Evolutionary conservation across 2,329 filamentous ascomycete species (phyloP).

Genomic region (Diatrype stigma): DNA sequence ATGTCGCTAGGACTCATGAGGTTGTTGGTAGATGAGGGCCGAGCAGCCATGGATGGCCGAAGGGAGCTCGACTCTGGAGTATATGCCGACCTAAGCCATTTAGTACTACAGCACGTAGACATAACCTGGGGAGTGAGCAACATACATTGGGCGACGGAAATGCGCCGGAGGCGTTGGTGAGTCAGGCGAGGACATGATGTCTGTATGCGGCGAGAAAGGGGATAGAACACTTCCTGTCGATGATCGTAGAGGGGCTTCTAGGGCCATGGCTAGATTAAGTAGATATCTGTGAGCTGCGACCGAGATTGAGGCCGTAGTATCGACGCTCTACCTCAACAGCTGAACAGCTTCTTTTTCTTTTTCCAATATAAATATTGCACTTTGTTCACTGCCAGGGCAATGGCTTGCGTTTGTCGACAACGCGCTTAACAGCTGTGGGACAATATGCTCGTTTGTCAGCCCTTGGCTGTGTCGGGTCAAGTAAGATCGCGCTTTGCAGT

Average conservation of each 20-base stretch:
- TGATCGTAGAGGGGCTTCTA: conserved; percentile 59
- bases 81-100: conserved; percentile 30
- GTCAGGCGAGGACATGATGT: conserved; percentile 52
- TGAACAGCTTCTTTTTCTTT: conserved; percentile 13
- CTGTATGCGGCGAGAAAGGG: conserved; percentile 47
- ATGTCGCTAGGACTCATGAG: conserved; percentile 62
- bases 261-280: conserved; percentile 44
- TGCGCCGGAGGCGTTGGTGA: conserved; percentile 45
- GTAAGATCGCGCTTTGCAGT: neutral
- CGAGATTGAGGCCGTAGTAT: conserved; percentile 11
- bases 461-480: neutral
- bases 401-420: conserved; percentile 4
- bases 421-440: neutral
- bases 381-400: conserved; percentile 1
- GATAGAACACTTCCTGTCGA: conserved; percentile 57
- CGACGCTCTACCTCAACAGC: conserved; percentile 10
- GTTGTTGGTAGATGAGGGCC: conserved; percentile 50
- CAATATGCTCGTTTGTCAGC: neutral
- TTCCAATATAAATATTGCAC: conserved; percentile 2
- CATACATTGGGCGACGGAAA: conserved; percentile 52
- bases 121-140: conserved; percentile 8
- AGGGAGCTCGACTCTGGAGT: conserved; percentile 45
- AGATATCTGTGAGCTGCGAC: conserved; percentile 11
- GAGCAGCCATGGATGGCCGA: conserved; percentile 48
- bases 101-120: conserved; percentile 2